Conservation (phyloP, 352 stramenopile genomes). For the Phytopythium litorale region DNA sequence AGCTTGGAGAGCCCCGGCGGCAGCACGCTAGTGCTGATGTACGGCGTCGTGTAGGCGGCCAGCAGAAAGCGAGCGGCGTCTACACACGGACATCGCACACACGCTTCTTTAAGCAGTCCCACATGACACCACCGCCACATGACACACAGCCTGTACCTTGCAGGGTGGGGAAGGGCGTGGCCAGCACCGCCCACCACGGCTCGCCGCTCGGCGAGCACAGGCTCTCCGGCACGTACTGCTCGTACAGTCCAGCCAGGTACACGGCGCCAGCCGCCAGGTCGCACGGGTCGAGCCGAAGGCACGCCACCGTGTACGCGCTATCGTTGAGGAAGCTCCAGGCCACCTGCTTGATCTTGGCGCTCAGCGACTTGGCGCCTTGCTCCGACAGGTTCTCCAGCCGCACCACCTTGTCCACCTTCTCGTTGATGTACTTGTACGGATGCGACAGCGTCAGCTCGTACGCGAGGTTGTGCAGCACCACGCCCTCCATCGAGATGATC, state of each 20-base stretch:
- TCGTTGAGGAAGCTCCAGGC: slow-evolving; percentile 90
- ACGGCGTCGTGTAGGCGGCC: slow-evolving; percentile 70
- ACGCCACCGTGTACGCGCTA: slow-evolving; percentile 81
- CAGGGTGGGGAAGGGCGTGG: slow-evolving; percentile 66
- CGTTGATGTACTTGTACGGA: slow-evolving; percentile 86
- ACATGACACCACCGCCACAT: slow-evolving; percentile 35
- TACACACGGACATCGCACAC: slow-evolving; percentile 50
- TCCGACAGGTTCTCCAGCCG: slow-evolving; percentile 53
- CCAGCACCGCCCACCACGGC: slow-evolving; percentile 71
- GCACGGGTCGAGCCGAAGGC: slow-evolving; percentile 63
- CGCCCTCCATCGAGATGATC: slow-evolving; percentile 84
- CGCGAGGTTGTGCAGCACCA: slow-evolving; percentile 72
- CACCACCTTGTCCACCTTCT: slow-evolving; percentile 84
- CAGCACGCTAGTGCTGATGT: slow-evolving; percentile 76
- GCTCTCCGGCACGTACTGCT: slow-evolving; percentile 69
- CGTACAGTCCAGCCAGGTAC: slow-evolving; percentile 80
- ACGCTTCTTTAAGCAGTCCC: slow-evolving; percentile 65
- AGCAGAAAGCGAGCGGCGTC: slow-evolving; percentile 77
- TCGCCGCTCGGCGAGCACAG: slow-evolving; percentile 49
- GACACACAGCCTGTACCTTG: slow-evolving; percentile 55
- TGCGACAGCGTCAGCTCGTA: slow-evolving; percentile 86
- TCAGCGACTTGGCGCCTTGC: slow-evolving; percentile 46
- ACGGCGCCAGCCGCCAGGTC: slow-evolving; percentile 77
- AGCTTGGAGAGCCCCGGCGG: slow-evolving; percentile 65
- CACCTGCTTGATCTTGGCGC: slow-evolving; percentile 81